Base-by-base conservation (phyloP, 345 rosid genomes). In the Eucalyptus rudis region DNA sequence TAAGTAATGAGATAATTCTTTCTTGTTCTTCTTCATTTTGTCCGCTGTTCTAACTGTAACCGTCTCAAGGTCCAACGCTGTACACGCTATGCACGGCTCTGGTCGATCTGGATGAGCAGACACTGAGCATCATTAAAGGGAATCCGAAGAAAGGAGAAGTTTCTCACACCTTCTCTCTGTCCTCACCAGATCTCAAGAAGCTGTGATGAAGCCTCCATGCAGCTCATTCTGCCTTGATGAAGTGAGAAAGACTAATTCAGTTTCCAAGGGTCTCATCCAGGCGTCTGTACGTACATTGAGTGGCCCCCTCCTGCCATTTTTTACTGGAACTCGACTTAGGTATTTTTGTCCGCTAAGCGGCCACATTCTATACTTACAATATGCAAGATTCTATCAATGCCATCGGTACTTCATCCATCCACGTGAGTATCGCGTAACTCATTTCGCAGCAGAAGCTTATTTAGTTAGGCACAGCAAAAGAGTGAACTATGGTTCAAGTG, bases 81-180 rank as follows among this genome's bases (percentile, higher is more conserved):
- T 90, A 91, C 90, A 94, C 95, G 13, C 89, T 94, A 51, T 95
- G 93, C 91, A 93, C 94, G 3, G 92, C 91, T 45, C 59, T 92
- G 87, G 89, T 93, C 68, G 92, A 94, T 84, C 89, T 94, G 90
- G 95, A 94, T 45, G 93, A 87, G 80, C 90, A 92, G 87, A 93
- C 94, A 44, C 85, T 93, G 49, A 45, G 92, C 56, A 92, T 95
- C 87, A 91, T 95, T 88, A 89, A 91, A 90, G 94, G 94, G 86
- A 94, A 93, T 87, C 95, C 95, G 7, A 88, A 89, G 90, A 89
- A 92, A 5, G 94, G 92, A 89, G 80, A 89, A 88, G 87, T 88
- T 89, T 93, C 95, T 87, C 92, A 90, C 54, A 89, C 92, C 90
- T 94, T 95, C 91, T 92, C 93, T 71, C 76, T 92, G 91, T 89